These are phyloP conservation scores for Boletus sp. DNA, from an alignment of 1,284 basidiomycete genomes.

Conservation along the genomic window DNA sequence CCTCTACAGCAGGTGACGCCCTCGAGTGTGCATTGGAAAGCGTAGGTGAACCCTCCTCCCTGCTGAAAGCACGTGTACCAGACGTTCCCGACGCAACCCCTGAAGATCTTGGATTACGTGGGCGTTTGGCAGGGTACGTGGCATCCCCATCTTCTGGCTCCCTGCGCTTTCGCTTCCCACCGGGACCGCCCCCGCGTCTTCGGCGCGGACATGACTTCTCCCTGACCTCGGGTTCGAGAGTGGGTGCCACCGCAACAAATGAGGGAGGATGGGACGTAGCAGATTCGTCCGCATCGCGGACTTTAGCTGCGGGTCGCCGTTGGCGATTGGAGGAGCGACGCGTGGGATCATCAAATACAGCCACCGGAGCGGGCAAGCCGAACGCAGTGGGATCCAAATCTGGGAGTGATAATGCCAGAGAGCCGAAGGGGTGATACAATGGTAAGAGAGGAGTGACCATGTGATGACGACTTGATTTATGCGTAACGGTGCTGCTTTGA, in stretches of 20 bases:
- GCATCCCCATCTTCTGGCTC: conserved; percentile 63
- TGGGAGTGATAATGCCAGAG: conserved; percentile 63
- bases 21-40: conserved; percentile 25
- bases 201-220: conserved; percentile 46
- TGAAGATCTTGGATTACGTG: conserved; percentile 46
- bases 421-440: conserved; percentile 67
- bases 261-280: conserved; percentile 8
- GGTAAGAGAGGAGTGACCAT: conserved; percentile 55
- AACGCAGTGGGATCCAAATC: conserved; percentile 57
- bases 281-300: conserved; percentile 46
- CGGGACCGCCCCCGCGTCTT: conserved; percentile 37
- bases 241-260: conserved; percentile 19
- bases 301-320: conserved; percentile 52
- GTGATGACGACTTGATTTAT: conserved; percentile 21
- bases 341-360: conserved; percentile 36
- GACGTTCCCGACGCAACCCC: conserved; percentile 27
- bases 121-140: conserved; percentile 68
- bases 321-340: conserved; percentile 47
- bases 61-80: conserved; percentile 19
- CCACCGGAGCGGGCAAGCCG: conserved; percentile 47
- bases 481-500: conserved; percentile 5
- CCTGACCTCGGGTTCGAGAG: conserved; percentile 29
- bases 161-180: conserved; percentile 56
- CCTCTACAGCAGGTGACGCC: conserved; percentile 24
- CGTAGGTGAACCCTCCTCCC: conserved; percentile 30